phyloP scores from a whole-genome alignment of 257 asterid genomes.

The Ajuga chamaepitys region DNA sequence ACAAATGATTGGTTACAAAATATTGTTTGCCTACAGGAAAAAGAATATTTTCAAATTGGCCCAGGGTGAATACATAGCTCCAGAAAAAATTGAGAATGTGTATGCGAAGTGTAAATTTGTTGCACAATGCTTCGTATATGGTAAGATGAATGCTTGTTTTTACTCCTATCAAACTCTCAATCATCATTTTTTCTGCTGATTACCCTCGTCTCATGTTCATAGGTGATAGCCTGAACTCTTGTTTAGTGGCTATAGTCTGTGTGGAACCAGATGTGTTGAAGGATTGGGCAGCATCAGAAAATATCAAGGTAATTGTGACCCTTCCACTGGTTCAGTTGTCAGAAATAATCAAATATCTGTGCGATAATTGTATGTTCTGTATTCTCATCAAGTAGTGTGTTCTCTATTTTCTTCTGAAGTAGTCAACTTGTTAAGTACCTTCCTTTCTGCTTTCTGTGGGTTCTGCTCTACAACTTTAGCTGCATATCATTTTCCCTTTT shows the following conservation, averaged over 20 bases:
- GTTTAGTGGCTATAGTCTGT: conserved; percentile 65
- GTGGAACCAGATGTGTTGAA: conserved; percentile 78
- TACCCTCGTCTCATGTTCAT: conserved; percentile 3
- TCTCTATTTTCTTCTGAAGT: too few relatives aligned
- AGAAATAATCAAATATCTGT: background rate
- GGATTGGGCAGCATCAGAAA: conserved; percentile 88
- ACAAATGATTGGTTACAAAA: too few relatives aligned
- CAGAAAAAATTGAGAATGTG: conserved; percentile 91
- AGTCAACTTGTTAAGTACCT: background rate
- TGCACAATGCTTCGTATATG: conserved; percentile 86
- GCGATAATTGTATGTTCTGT: too few relatives aligned
- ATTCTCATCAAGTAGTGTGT: too few relatives aligned
- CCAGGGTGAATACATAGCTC: conserved; percentile 96
- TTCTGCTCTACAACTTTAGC: background rate
- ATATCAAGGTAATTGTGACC: conserved; percentile 52
- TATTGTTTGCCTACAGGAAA: conserved; percentile 45
- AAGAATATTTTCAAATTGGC: conserved; percentile 94
- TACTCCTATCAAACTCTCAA: background rate
- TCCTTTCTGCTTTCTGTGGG: background rate
- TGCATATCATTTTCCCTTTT: background rate
- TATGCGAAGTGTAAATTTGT: conserved; percentile 87
- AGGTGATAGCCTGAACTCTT: conserved; percentile 95
- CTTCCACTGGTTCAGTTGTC: conserved; percentile 6
- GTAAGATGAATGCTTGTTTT: conserved; percentile 33
- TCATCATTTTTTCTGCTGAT: conserved; percentile 15